Evolutionary conservation across 768 basidiomycete species (phyloP), one percentile per base, ranked within the genome.

Genomic region (Glaciozyma martinii): DNA sequence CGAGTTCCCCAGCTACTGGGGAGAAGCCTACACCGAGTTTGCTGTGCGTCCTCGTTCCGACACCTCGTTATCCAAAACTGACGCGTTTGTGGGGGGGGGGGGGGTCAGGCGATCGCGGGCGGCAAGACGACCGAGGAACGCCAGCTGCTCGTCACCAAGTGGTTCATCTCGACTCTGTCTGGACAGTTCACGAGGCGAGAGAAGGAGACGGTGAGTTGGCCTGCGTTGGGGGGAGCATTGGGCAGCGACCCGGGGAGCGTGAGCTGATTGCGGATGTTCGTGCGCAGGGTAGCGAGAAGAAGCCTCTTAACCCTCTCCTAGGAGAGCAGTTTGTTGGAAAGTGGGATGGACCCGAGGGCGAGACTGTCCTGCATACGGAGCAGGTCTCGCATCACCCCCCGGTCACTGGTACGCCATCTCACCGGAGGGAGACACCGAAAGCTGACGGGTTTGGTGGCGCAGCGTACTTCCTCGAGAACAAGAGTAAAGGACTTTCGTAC

Each of bases 141-240:
- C 57, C 81, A 85, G 3, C 79, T 89, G 59, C 83, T 85, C 9
- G 90, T 97, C n/a, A 81, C 97, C 53, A 84, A 82, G 72, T 99
- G 94, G 94, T 99, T 98, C 78, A 88, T 99, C 73, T 86, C 89
- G 73, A 99, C 94, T 0, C 82, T 99, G 58, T 95, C 92, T 76
- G 93, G 90, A 19, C 92, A 95, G 74, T 76, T 76, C 61, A 71
- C 74, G 62, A 27, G 53, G 19, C 47, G 60, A 1, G 53, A 66
- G 66, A 67, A 64, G 62, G 62, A 70, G 61, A 62, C 61, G 18
- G 66, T 63, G 43, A 40, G 62, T 54, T 30, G 25, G 29, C 30
- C n/a, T 10, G 46, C n/a, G 19, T 23, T 6, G 46, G 5, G 46
- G 21, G 21, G 52, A 7, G 52, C 23, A 25, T 8, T 25, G 25